Conservation (phyloP, 2,329 filamentous ascomycete species). For the Aureobasidium melanogenum region DNA sequence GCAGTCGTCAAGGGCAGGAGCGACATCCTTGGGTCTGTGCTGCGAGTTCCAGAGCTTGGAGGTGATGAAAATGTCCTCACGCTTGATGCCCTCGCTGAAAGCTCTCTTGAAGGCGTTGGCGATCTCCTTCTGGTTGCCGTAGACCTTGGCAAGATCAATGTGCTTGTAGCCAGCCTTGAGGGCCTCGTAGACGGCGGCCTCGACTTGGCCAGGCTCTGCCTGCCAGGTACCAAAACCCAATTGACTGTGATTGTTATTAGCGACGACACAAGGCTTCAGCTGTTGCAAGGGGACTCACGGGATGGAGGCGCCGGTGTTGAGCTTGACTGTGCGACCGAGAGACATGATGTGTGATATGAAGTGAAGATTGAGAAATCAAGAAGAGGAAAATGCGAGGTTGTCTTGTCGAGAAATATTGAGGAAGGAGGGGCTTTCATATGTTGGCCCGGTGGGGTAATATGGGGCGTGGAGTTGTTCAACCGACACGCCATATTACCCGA, state of each 20-base stretch:
- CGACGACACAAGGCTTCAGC: background rate
- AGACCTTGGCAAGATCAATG: constrained; percentile 59
- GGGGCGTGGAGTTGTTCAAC: background rate
- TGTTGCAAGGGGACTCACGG: constrained; percentile 15
- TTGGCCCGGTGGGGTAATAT: background rate
- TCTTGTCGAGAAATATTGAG: background rate
- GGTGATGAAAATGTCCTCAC: constrained; percentile 64
- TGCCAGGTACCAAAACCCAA: constrained; percentile 75
- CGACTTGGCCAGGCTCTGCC: constrained; percentile 58
- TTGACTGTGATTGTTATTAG: constrained; percentile 10
- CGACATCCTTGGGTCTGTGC: constrained; percentile 53
- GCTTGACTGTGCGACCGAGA: constrained; percentile 13
- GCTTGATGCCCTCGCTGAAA: constrained; percentile 55
- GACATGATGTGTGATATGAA: constrained; percentile 3
- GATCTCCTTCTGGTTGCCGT: constrained; percentile 69
- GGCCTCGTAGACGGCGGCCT: constrained; percentile 57
- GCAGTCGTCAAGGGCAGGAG: constrained; percentile 51
- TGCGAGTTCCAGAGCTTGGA: constrained; percentile 77
- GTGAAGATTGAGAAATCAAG: background rate
- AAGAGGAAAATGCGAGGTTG: background rate
- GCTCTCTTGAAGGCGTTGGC: constrained; percentile 66
- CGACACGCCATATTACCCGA: background rate
- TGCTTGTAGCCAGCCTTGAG: constrained; percentile 15
- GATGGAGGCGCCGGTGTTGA: constrained; percentile 31
- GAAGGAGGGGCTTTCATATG: background rate